phyloP scores from a whole-genome alignment of 768 basidiomycete species.

The Cystofilobasidium capitatum region DNA sequence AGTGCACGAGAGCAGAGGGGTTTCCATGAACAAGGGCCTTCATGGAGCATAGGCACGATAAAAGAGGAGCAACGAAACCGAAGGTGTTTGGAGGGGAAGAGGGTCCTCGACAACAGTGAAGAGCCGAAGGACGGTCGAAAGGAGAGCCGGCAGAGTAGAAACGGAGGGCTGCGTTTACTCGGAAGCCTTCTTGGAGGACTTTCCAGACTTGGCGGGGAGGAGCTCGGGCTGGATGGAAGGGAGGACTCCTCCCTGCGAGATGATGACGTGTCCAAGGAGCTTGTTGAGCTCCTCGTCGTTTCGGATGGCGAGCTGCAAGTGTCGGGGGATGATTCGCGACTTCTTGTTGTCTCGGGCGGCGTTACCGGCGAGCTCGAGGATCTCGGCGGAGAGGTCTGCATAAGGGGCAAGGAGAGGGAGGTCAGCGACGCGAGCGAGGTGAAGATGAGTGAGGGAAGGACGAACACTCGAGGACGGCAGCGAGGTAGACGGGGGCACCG shows the following conservation, averaged over 20 bases:
- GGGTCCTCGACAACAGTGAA: no score
- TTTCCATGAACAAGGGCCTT: no score
- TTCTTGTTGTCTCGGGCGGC: conserved; percentile 79
- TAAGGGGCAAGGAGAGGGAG: conserved; percentile 12
- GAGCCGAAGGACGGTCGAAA: no score
- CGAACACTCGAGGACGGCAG: conserved; percentile 68
- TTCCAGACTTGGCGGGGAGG: conserved; percentile 45
- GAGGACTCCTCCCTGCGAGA: conserved; percentile 73
- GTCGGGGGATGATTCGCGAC: conserved; percentile 88
- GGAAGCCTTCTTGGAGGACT: conserved; percentile 9
- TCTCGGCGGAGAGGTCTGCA: conserved; percentile 76
- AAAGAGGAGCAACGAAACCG: no score
- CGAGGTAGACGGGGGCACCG: conserved; percentile 88
- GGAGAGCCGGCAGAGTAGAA: no score
- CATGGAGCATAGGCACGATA: no score
- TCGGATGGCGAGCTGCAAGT: conserved; percentile 82
- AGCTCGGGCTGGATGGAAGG: conserved; percentile 60
- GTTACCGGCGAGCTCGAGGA: conserved; percentile 78
- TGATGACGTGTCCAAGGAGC: conserved; percentile 74
- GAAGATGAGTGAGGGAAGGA: conserved; percentile 1
- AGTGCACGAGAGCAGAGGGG: no score
- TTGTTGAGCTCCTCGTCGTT: conserved; percentile 69
- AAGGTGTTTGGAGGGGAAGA: no score
- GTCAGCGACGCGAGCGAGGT: not conserved
- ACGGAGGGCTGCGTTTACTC: no score